Evolutionary conservation across 2,329 filamentous ascomycete genomes (phyloP).

Genomic region (Cytospora leucostoma): DNA sequence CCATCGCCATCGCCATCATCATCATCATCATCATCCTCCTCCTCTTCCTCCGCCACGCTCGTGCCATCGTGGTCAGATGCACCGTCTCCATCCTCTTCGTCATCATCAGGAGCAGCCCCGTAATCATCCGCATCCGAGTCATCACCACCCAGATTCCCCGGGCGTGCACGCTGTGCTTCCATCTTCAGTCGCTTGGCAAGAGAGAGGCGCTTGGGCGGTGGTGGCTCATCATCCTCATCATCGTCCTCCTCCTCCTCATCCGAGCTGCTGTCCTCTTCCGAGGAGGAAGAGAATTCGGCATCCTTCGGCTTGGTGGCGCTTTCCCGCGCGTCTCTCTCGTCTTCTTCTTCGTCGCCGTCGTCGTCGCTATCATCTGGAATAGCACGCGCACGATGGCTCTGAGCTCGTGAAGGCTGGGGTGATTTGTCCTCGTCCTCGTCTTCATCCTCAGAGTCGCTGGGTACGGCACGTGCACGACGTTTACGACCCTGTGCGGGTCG

Average conservation of each 20-base stretch:
- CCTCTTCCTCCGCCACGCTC: conserved; percentile 3
- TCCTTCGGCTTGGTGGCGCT: not conserved
- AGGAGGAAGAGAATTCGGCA: not conserved
- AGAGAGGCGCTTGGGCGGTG: conserved; percentile 19
- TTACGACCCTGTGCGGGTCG: not conserved
- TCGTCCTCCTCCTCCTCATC: conserved; percentile 13
- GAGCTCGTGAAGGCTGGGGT: not conserved
- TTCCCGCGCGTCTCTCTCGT: conserved; percentile 2
- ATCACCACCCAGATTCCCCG: not conserved
- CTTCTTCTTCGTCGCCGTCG: conserved; percentile 16
- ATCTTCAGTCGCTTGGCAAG: conserved; percentile 21
- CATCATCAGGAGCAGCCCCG: conserved; percentile 5
- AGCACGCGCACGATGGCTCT: conserved; percentile 1
- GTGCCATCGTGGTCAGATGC: conserved; percentile 1
- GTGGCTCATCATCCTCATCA: conserved; percentile 12
- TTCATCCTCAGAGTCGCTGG: not conserved
- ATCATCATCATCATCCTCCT: not conserved
- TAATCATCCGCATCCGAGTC: conserved; percentile 15
- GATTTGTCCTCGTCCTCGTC: conserved; percentile 1
- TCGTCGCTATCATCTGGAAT: conserved; percentile 8
- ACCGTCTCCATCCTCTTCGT: conserved; percentile 8
- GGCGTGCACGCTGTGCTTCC: conserved; percentile 14
- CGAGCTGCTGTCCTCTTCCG: not conserved
- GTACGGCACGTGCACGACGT: conserved; percentile 5
- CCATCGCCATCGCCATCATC: conserved; percentile 6